Percentiles rank a stretch among this genome's conserved stretches.
These are phyloP conservation scores for Metschnikowia shivogae DNA, from an alignment of 805 yeast genomes.

Conservation along the genomic window DNA sequence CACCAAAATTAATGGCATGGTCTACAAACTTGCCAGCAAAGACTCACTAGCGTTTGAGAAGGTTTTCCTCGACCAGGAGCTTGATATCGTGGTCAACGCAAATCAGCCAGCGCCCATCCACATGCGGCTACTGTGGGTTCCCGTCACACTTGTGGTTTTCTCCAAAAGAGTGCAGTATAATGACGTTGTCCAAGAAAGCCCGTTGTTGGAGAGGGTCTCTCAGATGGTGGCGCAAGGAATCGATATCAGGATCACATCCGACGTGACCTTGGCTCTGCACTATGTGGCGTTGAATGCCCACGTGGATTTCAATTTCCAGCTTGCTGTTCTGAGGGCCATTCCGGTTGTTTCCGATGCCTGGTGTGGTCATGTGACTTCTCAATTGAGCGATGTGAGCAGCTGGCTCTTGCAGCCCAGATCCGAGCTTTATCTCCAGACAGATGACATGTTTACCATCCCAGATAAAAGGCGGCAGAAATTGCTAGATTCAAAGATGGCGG, in stretches of 20 bases:
- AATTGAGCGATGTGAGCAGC: constrained; percentile 11
- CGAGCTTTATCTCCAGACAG: constrained; percentile 16
- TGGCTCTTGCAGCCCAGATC: constrained; percentile 22
- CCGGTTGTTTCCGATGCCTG: constrained; percentile 27
- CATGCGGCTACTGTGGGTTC: constrained; percentile 21
- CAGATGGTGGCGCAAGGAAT: constrained; percentile 10
- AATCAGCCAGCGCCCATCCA: constrained; percentile 15
- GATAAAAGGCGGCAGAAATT: constrained; percentile 13
- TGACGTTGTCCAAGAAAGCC: constrained; percentile 13
- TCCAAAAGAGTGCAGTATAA: constrained; percentile 13
- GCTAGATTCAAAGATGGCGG: constrained; percentile 13
- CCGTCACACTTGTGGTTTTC: constrained; percentile 16
- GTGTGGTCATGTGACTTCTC: constrained; percentile 17
- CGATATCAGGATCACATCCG: constrained; percentile 20
- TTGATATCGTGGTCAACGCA: constrained; percentile 15
- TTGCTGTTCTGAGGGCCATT: constrained; percentile 26
- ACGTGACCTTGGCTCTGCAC: constrained; percentile 22
- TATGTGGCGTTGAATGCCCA: constrained; percentile 16
- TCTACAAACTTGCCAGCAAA: constrained; percentile 18
- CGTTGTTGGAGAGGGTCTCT: constrained; percentile 8
- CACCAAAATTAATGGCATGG: constrained; percentile 25
- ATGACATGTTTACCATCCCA: constrained; percentile 10
- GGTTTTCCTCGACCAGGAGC: constrained; percentile 6
- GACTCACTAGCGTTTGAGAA: constrained; percentile 11
- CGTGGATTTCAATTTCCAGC: constrained; percentile 14